Evolutionary conservation across 2,329 filamentous ascomycete genomes (phyloP), one percentile per base, ranked within the genome.

Genomic region (Aspergillus sp.): DNA sequence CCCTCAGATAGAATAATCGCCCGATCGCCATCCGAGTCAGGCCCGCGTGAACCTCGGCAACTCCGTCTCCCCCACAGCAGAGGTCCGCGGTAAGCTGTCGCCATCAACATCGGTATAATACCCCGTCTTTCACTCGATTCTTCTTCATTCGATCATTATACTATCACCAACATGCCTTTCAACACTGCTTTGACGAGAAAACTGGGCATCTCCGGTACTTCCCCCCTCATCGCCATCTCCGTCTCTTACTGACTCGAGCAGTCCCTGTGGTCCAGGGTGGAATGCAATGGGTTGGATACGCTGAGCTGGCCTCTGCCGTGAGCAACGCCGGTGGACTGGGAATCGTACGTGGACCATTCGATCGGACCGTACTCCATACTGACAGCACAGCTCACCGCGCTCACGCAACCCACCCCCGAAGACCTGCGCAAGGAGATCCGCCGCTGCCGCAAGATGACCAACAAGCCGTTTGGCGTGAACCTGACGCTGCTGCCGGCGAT

Each of bases 341-440:
- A 58, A 75, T 81, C 50, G 75, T 81, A 73, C 40, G 19, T 41
- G 5, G 9, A 41, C 38, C 19, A 40, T 41, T 29, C 40, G 25
- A 31, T 38, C 21, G 5, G 20, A 21, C 25, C n/a, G 3, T 43
- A 21, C 11, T 4, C 20, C 45, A 17, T 10, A 14, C 14, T 52
- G 23, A 58, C 45, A 2, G 16, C 46, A 19, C 50, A 78, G 76
- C 72, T 79, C 40, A 81, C 78, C 20, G 79, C 79, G 11, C 76
- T 97, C 67, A 97, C 95, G 49, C 95, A 96, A 82, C 89, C 94
- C 31, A 88, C 89, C 14, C 93, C 94, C 45, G 89, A 91, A 72
- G 91, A 90, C 69, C 86, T 99, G 52, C 91, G 93, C 72, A 88
- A 89, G 68, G 94, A 99, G 78, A 99, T 99, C 75, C 87, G 84